Evolutionary conservation across 192 early-diverging fungal species (phyloP).

Genomic region (Coemansia sp.): DNA sequence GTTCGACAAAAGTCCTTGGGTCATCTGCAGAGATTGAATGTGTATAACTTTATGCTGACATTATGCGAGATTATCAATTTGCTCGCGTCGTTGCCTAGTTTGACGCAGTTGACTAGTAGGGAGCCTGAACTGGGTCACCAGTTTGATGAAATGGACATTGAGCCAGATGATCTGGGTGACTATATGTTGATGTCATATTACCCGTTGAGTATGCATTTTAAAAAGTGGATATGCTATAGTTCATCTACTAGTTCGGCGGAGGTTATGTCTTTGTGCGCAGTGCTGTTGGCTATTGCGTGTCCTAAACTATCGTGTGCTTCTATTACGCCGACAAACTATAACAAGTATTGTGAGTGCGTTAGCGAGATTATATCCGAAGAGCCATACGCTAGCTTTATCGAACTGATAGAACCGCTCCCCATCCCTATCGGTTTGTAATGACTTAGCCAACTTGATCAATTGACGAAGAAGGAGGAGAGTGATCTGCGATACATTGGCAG

Average conservation of each 20-base stretch:
- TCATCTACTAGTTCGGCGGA: background rate
- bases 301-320: background rate
- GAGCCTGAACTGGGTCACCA: background rate
- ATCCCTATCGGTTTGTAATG: background rate
- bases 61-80: background rate
- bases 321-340: background rate
- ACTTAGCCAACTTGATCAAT: background rate
- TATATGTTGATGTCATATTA: background rate
- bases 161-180: background rate
- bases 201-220: background rate
- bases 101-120: background rate
- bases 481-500: too few relatives aligned
- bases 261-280: slow-evolving; percentile 1
- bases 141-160: background rate
- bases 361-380: background rate
- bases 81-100: background rate
- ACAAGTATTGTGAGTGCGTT: background rate
- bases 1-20: background rate
- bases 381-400: background rate
- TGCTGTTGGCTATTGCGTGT: slow-evolving; percentile 25
- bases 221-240: background rate
- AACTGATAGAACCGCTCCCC: slow-evolving; percentile 1
- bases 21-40: background rate
- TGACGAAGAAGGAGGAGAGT: background rate
- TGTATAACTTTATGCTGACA: background rate